These are phyloP conservation scores for Rhododendron molle DNA, from an alignment of 148 eudicot genomes.

Conservation along the genomic window DNA sequence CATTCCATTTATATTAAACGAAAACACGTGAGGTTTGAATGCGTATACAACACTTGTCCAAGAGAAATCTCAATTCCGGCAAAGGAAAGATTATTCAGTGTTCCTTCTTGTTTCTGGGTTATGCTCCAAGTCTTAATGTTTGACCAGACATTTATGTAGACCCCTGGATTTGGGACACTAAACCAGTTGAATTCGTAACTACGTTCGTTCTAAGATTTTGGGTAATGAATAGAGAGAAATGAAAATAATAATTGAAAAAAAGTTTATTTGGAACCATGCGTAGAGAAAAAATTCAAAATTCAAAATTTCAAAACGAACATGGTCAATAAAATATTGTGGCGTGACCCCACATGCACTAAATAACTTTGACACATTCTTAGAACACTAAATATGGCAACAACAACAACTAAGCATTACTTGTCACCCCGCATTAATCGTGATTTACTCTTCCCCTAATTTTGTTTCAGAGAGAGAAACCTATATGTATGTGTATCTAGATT, in stretches of 20 bases:
- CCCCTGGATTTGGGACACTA: background rate
- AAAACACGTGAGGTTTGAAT: background rate
- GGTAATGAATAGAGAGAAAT: no score
- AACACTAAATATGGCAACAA: background rate
- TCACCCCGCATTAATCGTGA: conserved; percentile 10
- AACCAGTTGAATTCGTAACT: background rate
- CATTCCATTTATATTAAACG: background rate
- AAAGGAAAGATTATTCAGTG: background rate
- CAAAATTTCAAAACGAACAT: no score
- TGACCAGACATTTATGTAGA: background rate
- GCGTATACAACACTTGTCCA: background rate
- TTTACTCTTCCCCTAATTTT: conserved; percentile 1
- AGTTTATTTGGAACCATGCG: no score
- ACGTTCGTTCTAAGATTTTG: no score
- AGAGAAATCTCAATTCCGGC: background rate
- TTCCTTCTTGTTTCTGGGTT: background rate
- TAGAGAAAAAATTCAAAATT: no score
- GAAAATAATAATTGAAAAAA: no score
- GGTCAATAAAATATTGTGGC: background rate
- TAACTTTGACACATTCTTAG: background rate
- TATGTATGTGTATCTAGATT: no score
- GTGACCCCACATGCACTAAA: background rate
- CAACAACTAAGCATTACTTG: conserved; percentile 5
- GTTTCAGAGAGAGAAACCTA: background rate
- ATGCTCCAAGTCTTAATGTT: background rate